phyloP scores from a whole-genome alignment of 768 basidiomycete species.

The Tulasnella sp. region DNA sequence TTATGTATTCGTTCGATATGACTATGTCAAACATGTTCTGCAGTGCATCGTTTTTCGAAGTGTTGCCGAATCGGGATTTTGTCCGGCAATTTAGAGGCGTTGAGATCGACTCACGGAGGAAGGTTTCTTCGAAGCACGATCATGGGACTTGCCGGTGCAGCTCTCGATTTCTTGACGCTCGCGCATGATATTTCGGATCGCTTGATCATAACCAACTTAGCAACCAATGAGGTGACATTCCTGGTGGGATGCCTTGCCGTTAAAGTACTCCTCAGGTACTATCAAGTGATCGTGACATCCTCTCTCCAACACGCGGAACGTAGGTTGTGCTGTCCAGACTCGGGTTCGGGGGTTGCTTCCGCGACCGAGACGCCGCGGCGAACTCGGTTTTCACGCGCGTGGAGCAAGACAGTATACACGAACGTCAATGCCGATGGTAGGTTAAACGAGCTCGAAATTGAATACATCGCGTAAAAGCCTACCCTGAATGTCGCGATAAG shows the following conservation, averaged over 20 bases:
- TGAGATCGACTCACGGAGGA: not conserved
- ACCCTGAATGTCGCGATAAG: not conserved
- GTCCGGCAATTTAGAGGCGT: not conserved
- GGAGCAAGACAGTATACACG: not conserved
- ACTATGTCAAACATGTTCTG: not conserved
- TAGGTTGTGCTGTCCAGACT: not conserved
- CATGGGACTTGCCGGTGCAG: not conserved
- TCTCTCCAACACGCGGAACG: not conserved
- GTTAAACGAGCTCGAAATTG: not conserved
- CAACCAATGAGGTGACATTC: not conserved
- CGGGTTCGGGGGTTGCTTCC: not conserved
- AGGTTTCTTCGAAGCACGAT: not conserved
- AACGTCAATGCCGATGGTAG: not conserved
- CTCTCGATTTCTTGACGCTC: not conserved
- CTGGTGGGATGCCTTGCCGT: not conserved
- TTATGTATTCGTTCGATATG: not conserved
- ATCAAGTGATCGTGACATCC: not conserved
- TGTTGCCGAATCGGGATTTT: not conserved
- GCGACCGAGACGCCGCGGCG: not conserved
- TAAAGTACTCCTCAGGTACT: not conserved
- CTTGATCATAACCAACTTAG: not conserved
- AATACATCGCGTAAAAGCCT: not conserved
- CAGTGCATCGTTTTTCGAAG: not conserved
- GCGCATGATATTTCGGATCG: not conserved
- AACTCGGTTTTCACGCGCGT: not conserved